Evolutionary conservation across 768 basidiomycete species (phyloP).

Genomic region (Amanita subjunquillea): DNA sequence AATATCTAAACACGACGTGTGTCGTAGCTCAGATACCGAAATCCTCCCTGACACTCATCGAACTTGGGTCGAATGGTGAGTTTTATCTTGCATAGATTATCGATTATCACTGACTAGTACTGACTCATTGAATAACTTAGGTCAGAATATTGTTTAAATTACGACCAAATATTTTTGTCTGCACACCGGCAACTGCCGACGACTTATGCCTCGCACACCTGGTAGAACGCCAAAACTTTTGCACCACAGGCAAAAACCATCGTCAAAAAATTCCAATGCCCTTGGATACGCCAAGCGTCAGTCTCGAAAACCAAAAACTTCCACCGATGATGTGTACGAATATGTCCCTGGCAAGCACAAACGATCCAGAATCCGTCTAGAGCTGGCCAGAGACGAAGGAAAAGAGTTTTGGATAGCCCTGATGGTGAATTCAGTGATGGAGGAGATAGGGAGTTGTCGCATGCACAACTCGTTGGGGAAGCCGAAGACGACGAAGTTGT

Average conservation of each 20-base stretch:
- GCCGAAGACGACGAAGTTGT: slow-evolving; percentile 42
- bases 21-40: no score
- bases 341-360: slow-evolving; percentile 40
- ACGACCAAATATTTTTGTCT: no score
- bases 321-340: slow-evolving; percentile 52
- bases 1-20: slow-evolving; percentile 11
- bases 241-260: slow-evolving; percentile 12
- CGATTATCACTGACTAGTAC: no score
- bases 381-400: slow-evolving; percentile 49
- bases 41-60: no score
- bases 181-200: no score
- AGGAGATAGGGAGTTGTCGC: slow-evolving; percentile 25
- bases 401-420: slow-evolving; percentile 26
- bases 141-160: not conserved
- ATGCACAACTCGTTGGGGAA: slow-evolving; percentile 42
- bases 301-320: slow-evolving; percentile 29
- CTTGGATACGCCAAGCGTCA: slow-evolving; percentile 43
- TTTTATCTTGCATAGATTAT: not conserved
- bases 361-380: slow-evolving; percentile 40
- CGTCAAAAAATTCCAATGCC: slow-evolving; percentile 26
- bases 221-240: not conserved
- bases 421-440: slow-evolving; percentile 31
- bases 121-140: not conserved
- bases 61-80: not conserved
- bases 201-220: not conserved